Base-by-base conservation (phyloP, 768 basidiomycete species). In the Macrolepiota albuminosa region DNA sequence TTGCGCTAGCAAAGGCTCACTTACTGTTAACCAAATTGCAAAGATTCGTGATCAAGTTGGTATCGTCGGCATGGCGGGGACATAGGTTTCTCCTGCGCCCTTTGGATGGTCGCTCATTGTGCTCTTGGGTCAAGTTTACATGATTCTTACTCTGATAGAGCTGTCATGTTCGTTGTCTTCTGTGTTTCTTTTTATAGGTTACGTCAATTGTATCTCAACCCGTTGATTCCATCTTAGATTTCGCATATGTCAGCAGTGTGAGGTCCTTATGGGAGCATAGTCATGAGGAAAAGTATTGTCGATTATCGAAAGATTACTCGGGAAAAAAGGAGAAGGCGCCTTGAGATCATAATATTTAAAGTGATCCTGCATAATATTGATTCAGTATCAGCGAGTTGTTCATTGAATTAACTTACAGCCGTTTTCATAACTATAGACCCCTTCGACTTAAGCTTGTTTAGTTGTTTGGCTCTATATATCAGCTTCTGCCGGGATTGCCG, bases 11-110 rank as follows among this genome's bases (percentile, higher is more conserved):
- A 95, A 95, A 70, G 87, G 85, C 7, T 81, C 81, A 31, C 79
- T 99, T 67, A 90, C 85, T 18, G 86, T 93, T 0, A 86, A 80
- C 61, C 92, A 98, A 70, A 92, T 97, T 58, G 96, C 96, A 14
- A 91, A 84, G 78, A 94, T 98, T 66, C 82, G 96, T 51, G 96
- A 98, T 70, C 78, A 80, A 24, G 89, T 94, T 18, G 94, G 94
- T 5, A 82, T 96, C 29, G 80, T 85, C 45, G 95, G 94, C 33
- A 95, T 95, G 93, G 90, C 86, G 24, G 93, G 93, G 13, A 86
- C 82, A 56, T 92, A 70, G 75, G 24, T 16, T 34, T 33, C 21
- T 31, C 13, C 18, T 42, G 29, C 3, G 39, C 13, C 10, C 6
- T 55, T 42, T 5, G 1, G 21, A 31, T 33, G 51, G 51, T 24